These are phyloP conservation scores for Ascomycota sp. DNA, from an alignment of 2,329 filamentous ascomycete species.

Conservation along the genomic window DNA sequence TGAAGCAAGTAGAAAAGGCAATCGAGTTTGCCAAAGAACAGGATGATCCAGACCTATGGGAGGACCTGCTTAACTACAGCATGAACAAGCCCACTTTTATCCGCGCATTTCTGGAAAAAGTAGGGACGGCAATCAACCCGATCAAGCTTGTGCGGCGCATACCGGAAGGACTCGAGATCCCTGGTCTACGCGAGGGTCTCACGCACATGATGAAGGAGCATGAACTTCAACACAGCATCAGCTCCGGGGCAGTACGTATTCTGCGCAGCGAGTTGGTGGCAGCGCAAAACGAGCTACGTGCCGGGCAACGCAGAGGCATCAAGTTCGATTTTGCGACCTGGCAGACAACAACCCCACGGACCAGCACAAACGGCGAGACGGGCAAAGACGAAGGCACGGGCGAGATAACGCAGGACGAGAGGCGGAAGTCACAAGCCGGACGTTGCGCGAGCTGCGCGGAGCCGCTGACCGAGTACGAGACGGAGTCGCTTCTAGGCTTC, in stretches of 20 bases:
- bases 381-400: slow-evolving; percentile 4
- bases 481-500: slow-evolving; percentile 58
- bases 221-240: slow-evolving; percentile 86
- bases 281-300: slow-evolving; percentile 63
- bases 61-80: slow-evolving; percentile 80
- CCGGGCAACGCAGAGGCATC: slow-evolving; percentile 64
- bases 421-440: slow-evolving; percentile 22
- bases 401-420: slow-evolving; percentile 9
- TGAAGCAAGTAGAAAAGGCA: slow-evolving; percentile 77
- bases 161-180: slow-evolving; percentile 79
- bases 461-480: slow-evolving; percentile 38
- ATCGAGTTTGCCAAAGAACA: slow-evolving; percentile 91
- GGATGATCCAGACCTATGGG: slow-evolving; percentile 82
- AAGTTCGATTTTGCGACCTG: slow-evolving; percentile 54
- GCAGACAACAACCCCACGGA: slow-evolving; percentile 6
- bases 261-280: slow-evolving; percentile 69
- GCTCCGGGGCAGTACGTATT: slow-evolving; percentile 70
- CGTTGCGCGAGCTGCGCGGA: slow-evolving; percentile 39
- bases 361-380: background rate
- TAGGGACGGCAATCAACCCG: slow-evolving; percentile 82
- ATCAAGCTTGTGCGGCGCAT: slow-evolving; percentile 80
- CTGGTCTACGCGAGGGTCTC: slow-evolving; percentile 72
- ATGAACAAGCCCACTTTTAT: slow-evolving; percentile 98
- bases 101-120: slow-evolving; percentile 74
- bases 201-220: slow-evolving; percentile 87